Base-by-base conservation (phyloP, 2,329 filamentous ascomycete species). In the Chrysoporthe puriensis region DNA sequence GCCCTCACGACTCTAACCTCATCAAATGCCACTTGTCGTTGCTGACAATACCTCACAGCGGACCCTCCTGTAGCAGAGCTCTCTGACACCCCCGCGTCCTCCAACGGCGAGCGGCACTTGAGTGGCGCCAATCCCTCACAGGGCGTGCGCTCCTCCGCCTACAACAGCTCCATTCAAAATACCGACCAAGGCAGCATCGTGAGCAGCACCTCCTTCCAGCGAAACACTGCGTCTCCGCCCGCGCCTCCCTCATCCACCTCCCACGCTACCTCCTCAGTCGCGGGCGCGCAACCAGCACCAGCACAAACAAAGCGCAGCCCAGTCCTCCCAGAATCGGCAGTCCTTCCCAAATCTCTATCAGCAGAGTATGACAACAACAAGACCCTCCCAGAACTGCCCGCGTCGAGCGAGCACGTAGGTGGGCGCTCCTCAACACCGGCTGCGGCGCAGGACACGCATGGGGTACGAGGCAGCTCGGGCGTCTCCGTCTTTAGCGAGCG, bases 51-150 rank as follows among this genome's bases (percentile, higher is more conserved):
- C 8, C 9, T 64, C 46, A 62, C 64, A 81, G 83, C 63, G 26
- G 84, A 69, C 84, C 80, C 0, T 83, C 83, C 0, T 75, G 77
- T 0, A 0, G 75, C 74, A 18, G 85, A 87, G 70, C 79, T 87
- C 2, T 78, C 81, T 21, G 81, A 81, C 66, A 82, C 80, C 1
- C 78, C 77, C 0, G 78, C 78, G 7, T 70, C 78, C 14, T 78
- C 82, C 2, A 75, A 83, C n/a, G 77, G 81, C 59, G 73, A 79
- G 36, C 73, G 72, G 57, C 70, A 63, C 21, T 66, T 60, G 67
- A 71, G 42, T 70, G 70, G 57, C 67, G 73, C 34, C 66, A 73
- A 66, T 58, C 71, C 48, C 43, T 71, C 72, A 14, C 70, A 76
- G n/a, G 75, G 73, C 56, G 77, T 74, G 71, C 73, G 74, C 1